phyloP scores from a whole-genome alignment of 441 rosid genomes.

The Euphorbia schlechtendalii region DNA sequence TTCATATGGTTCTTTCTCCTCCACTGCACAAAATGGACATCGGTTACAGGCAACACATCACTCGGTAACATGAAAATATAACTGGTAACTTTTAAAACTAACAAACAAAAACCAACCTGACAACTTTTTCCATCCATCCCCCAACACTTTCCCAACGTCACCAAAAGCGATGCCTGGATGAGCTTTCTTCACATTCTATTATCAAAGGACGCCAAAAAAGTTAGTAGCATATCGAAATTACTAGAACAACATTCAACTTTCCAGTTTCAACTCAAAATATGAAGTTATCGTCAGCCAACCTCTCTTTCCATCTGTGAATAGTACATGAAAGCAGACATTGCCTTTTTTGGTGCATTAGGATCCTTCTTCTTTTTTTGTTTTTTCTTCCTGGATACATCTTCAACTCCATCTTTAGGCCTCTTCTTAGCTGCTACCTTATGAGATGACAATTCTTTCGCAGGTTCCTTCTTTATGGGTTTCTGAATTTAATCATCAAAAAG shows the following conservation, averaged over 20 bases:
- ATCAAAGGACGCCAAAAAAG: constrained; percentile 11
- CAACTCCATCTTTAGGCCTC: constrained; percentile 59
- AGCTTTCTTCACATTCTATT: constrained; percentile 66
- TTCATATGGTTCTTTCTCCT: constrained; percentile 79
- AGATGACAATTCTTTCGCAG: constrained; percentile 54
- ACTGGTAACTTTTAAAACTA: not conserved
- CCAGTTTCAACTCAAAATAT: not conserved
- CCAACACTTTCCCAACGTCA: constrained; percentile 56
- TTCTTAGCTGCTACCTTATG: constrained; percentile 59
- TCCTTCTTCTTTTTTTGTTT: constrained; percentile 85
- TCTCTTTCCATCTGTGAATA: constrained; percentile 84
- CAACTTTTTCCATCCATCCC: constrained; percentile 82
- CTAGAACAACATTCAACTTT: not conserved
- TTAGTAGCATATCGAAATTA: constrained; percentile 9
- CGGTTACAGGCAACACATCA: not conserved
- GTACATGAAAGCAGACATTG: constrained; percentile 71
- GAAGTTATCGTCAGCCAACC: constrained; percentile 31
- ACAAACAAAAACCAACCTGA: constrained; percentile 33
- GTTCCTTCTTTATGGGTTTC: constrained; percentile 72
- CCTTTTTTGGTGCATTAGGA: constrained; percentile 96
- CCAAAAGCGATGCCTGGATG: constrained; percentile 73
- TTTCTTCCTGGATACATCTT: constrained; percentile 69
- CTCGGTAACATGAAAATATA: not conserved
- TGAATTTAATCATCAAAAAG: constrained; percentile 26
- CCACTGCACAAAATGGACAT: constrained; percentile 34